Conservation (phyloP, 75 land plant species). For the Isoetes taiwanensis region DNA sequence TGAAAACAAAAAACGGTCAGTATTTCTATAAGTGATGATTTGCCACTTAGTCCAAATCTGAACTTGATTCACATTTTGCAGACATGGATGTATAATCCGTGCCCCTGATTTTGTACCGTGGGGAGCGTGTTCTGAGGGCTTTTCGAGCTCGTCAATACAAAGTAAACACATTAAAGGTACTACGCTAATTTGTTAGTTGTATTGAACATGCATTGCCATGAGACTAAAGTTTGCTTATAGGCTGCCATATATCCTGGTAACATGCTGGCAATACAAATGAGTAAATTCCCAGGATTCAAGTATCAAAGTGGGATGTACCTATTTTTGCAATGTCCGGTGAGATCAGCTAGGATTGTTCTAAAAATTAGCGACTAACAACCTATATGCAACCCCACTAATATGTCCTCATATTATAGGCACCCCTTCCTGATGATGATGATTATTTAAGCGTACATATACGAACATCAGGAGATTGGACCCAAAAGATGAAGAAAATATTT, state of each 20-base stretch:
- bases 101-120: conserved; percentile 16
- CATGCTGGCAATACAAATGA: conserved; percentile 13
- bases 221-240: no score
- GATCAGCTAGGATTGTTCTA: no score
- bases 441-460: conserved; percentile 65
- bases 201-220: background rate
- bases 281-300: conserved; percentile 15
- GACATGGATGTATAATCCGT: conserved; percentile 24
- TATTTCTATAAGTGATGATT: background rate
- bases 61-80: background rate
- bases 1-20: conserved; percentile 21
- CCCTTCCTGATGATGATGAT: conserved; percentile 71
- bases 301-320: conserved; percentile 19
- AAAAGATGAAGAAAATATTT: conserved; percentile 36
- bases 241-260: conserved; percentile 16
- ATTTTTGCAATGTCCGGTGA: conserved; percentile 14
- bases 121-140: conserved; percentile 13
- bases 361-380: no score
- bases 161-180: conserved; percentile 24
- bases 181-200: background rate
- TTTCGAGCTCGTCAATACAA: conserved; percentile 16
- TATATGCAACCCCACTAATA: no score
- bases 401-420: conserved; percentile 46
- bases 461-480: conserved; percentile 71
- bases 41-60: background rate